Percentiles rank a stretch among this genome's conserved stretches.
These are phyloP conservation scores for Tilletia caries DNA, from an alignment of 1,284 basidiomycete genomes.

Conservation along the genomic window DNA sequence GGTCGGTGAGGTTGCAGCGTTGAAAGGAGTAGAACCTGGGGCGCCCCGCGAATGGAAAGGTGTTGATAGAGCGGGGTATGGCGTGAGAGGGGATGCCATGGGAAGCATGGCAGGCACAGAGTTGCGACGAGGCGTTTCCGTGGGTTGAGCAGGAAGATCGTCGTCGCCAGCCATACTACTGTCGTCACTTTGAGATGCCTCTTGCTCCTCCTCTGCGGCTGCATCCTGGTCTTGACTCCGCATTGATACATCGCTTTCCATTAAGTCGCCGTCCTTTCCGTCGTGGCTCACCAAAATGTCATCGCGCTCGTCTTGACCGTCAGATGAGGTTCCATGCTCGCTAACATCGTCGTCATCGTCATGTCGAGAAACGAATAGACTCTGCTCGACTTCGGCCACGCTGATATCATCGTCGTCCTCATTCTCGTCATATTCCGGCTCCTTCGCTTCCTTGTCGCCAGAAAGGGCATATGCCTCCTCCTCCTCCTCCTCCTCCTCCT, in stretches of 20 bases:
- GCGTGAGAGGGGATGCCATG: neutral
- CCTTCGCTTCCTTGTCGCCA: neutral
- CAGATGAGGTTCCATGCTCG: no score
- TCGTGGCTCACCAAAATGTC: no score
- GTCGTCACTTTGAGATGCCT: neutral
- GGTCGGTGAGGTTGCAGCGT: no score
- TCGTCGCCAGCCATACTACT: neutral
- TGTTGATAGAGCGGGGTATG: neutral
- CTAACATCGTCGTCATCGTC: no score
- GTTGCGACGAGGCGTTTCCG: neutral
- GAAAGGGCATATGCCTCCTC: no score
- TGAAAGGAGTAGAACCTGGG: neutral
- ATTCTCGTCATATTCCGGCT: slow-evolving; percentile 5
- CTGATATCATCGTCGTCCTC: slow-evolving; percentile 12
- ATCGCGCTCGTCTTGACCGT: no score
- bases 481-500: slow-evolving; percentile 10
- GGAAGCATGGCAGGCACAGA: neutral
- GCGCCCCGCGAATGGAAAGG: neutral
- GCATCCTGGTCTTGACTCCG: no score
- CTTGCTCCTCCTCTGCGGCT: no score
- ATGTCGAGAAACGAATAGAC: no score
- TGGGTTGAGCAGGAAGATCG: neutral
- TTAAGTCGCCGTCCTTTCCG: no score
- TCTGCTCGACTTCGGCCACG: slow-evolving; percentile 9
- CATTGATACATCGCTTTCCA: no score